Evolutionary conservation across 805 yeast genomes (phyloP), one percentile per base, ranked within the genome.

Genomic region (Metschnikowia gelsemii): DNA sequence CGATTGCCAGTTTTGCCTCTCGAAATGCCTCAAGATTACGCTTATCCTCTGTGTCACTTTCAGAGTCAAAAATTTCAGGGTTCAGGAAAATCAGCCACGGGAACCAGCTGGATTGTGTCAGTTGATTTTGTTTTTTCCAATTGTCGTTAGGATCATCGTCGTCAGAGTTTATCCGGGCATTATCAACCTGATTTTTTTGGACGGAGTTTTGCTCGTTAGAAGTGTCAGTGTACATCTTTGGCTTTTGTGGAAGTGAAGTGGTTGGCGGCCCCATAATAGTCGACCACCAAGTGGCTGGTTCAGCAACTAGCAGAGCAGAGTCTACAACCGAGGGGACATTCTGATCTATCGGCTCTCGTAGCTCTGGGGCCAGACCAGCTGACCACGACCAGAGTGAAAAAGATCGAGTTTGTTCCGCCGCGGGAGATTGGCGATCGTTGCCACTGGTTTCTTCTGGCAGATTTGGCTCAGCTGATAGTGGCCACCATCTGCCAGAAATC

Each of bases 1-100:
- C 74, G 27, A 70, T 58, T 1, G 64, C 58, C 18, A 32, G 32
- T 39, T 60, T 65, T 8, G 72, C 70, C 4, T 57, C 47, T 30
- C 57, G 58, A 41, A 59, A 62, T 18, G 41, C 32, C 31, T 43
- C 40, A 9, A 28, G 27, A 9, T 39, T 32, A 8, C 35, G 16
- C 30, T 43, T 38, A 20, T 38, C 40, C n/a, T 26, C 38, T 4
- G 33, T 24, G 13, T 43, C 43, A 14, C 33, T 24, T 13, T 41
- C 45, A 13, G 30, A 31, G 23, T 32, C 41, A 14, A 8, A 21
- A 4, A 6, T 13, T n/a, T 21, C 25, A 5, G 34, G 5, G 5
- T 17, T 12, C 30, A 21, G 36, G 12, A 36, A 37, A 16, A 23
- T 32, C 18, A 19, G 35, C 45, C 45, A 37, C 18, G 35, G 8